phyloP scores from a whole-genome alignment of 371 early-diverging fungal species.

The Sporodiniella umbellata region DNA sequence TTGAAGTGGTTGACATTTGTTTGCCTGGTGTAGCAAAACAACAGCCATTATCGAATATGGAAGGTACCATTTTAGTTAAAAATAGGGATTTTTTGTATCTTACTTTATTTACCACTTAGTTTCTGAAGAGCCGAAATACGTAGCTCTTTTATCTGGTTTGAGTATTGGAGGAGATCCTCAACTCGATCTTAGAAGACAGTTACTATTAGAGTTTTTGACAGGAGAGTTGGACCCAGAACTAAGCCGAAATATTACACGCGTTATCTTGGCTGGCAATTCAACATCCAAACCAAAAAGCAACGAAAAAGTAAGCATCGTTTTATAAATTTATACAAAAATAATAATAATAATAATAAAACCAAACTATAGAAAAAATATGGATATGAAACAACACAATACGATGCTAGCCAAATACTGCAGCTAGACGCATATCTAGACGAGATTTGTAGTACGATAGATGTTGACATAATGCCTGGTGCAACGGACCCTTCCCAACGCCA shows the following conservation, averaged over 20 bases:
- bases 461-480: slow-evolving; percentile 86
- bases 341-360: not conserved
- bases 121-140: slow-evolving; percentile 46
- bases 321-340: slow-evolving; percentile 1
- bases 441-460: slow-evolving; percentile 55
- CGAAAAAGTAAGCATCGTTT: slow-evolving; percentile 32
- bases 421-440: slow-evolving; percentile 62
- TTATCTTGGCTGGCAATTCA: slow-evolving; percentile 80
- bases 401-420: slow-evolving; percentile 39
- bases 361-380: slow-evolving; percentile 50
- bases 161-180: slow-evolving; percentile 55
- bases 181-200: slow-evolving; percentile 55
- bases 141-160: slow-evolving; percentile 85
- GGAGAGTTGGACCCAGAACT: slow-evolving; percentile 74
- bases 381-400: slow-evolving; percentile 45
- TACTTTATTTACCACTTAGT: not conserved
- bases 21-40: slow-evolving; percentile 68
- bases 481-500: slow-evolving; percentile 75
- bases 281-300: slow-evolving; percentile 35
- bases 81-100: no score
- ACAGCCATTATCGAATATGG: slow-evolving; percentile 20
- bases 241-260: slow-evolving; percentile 52
- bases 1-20: slow-evolving; percentile 83
- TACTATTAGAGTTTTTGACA: slow-evolving; percentile 74
- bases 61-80: not conserved